Conservation (phyloP, 1,284 basidiomycete species). For the Cryptococcus sp. region DNA sequence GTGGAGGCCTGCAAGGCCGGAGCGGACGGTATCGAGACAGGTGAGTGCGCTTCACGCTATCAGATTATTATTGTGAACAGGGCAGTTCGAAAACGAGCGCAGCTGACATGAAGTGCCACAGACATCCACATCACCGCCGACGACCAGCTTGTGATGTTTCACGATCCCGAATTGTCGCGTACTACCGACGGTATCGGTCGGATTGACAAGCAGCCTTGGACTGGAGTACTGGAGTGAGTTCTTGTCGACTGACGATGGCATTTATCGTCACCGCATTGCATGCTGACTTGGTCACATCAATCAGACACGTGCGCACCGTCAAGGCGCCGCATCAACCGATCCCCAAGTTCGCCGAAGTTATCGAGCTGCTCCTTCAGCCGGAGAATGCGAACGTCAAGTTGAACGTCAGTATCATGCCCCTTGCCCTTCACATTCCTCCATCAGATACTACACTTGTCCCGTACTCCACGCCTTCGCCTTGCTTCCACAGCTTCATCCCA, state of each 20-base stretch:
- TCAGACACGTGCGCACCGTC: slow-evolving; percentile 69
- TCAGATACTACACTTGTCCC: slow-evolving; percentile 70
- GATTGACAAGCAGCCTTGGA: slow-evolving; percentile 57
- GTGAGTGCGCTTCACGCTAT: slow-evolving; percentile 36
- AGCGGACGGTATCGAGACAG: slow-evolving; percentile 90
- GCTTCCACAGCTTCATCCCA: not conserved
- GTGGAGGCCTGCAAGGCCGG: slow-evolving; percentile 89
- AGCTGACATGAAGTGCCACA: slow-evolving; percentile 50
- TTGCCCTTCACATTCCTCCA: not conserved
- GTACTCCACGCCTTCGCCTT: slow-evolving; percentile 51
- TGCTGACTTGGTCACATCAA: not conserved
- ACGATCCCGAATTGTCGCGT: slow-evolving; percentile 70
- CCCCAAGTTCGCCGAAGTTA: slow-evolving; percentile 80
- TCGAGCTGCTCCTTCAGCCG: slow-evolving; percentile 73
- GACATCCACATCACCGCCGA: slow-evolving; percentile 95
- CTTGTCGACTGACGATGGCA: too few relatives aligned
- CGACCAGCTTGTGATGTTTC: slow-evolving; percentile 90
- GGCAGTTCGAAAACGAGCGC: not conserved
- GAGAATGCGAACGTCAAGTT: slow-evolving; percentile 70
- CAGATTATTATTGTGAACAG: not conserved
- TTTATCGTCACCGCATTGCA: not conserved
- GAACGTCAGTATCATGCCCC: slow-evolving; percentile 58
- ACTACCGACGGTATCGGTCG: slow-evolving; percentile 60
- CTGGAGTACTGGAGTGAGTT: slow-evolving; percentile 50
- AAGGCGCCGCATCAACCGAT: slow-evolving; percentile 82